Percentiles rank a stretch among this genome's conserved stretches.
phyloP scores from a whole-genome alignment of 345 rosid genomes.

The Eucalyptus virginea region DNA sequence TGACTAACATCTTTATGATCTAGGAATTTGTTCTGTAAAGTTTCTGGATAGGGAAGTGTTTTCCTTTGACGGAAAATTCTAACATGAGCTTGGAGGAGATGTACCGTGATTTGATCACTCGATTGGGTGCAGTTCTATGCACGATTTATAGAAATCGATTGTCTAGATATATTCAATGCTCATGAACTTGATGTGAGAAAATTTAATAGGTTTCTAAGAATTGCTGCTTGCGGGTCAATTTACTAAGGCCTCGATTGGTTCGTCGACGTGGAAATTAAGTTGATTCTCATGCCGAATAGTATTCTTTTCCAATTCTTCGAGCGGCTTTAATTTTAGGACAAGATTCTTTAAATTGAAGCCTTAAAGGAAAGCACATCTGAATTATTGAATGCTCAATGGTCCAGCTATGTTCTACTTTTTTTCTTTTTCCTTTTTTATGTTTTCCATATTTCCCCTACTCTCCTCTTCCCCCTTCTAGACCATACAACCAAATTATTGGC shows the following conservation, averaged over 20 bases:
- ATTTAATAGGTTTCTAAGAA: accelerated
- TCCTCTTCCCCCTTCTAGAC: background rate
- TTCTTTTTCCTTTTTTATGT: accelerated
- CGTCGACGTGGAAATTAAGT: background rate
- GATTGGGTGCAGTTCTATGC: accelerated
- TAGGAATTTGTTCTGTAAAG: background rate
- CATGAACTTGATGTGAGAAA: background rate
- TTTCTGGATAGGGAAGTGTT: background rate
- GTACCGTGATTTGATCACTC: background rate
- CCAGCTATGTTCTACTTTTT: background rate
- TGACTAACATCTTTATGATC: background rate
- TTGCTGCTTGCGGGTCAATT: background rate
- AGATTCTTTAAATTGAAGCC: background rate
- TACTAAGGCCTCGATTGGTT: background rate
- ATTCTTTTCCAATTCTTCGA: background rate
- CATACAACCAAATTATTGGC: background rate
- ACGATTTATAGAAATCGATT: accelerated
- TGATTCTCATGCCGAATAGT: background rate
- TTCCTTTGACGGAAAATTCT: background rate
- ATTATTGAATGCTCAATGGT: background rate
- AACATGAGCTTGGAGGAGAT: background rate
- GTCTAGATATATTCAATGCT: background rate
- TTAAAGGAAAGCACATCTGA: background rate
- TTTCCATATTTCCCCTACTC: background rate
- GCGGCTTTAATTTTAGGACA: background rate